phyloP scores from a whole-genome alignment of 2,329 filamentous ascomycete genomes.

The Cytospora paraplurivora region DNA sequence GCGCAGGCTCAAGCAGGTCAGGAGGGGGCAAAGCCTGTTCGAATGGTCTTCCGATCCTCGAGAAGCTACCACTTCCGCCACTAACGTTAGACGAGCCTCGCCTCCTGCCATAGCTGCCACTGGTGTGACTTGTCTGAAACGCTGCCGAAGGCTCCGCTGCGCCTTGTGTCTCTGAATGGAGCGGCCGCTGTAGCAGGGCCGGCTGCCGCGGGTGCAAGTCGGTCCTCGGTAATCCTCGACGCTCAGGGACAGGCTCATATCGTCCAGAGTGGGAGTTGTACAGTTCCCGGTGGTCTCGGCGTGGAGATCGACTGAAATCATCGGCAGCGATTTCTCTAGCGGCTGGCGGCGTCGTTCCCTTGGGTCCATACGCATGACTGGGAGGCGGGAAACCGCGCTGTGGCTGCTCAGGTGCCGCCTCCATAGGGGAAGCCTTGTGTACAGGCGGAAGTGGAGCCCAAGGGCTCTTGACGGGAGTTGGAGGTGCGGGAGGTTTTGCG shows the following conservation, averaged over 20 bases:
- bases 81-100: constrained; percentile 91
- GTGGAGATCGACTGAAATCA: constrained; percentile 83
- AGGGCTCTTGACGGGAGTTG: constrained; percentile 80
- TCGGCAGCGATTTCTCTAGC: constrained; percentile 90
- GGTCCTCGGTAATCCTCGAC: constrained; percentile 68
- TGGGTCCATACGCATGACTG: constrained; percentile 56
- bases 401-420: constrained; percentile 45
- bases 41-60: constrained; percentile 51
- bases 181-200: constrained; percentile 74
- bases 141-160: constrained; percentile 83
- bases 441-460: constrained; percentile 88
- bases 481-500: constrained; percentile 67
- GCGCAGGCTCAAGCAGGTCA: constrained; percentile 48
- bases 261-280: constrained; percentile 95
- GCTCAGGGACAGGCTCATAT: constrained; percentile 84
- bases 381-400: constrained; percentile 52
- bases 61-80: constrained; percentile 74
- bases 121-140: constrained; percentile 77
- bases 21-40: constrained; percentile 46
- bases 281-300: constrained; percentile 80
- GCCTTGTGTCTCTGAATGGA: constrained; percentile 60
- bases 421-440: constrained; percentile 75
- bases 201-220: constrained; percentile 72
- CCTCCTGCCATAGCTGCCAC: constrained; percentile 70
- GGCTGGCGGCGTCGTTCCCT: constrained; percentile 54